Evolutionary conservation across 768 basidiomycete species (phyloP), one percentile per base, ranked within the genome.

Genomic region (Tricholoma furcatifolium): DNA sequence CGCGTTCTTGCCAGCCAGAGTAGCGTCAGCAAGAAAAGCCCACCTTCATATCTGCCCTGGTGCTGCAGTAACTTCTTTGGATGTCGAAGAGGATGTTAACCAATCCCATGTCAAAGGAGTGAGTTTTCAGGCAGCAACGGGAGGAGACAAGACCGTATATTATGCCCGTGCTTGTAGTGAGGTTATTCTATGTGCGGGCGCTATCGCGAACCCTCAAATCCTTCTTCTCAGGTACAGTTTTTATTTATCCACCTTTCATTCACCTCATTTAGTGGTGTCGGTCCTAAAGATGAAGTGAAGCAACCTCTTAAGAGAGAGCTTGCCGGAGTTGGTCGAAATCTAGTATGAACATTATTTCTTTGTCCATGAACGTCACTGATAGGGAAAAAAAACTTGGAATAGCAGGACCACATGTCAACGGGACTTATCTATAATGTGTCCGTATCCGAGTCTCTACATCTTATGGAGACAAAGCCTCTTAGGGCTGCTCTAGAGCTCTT

Each of bases 161-260:
- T 10, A 35, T 17, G 54, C 55, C 44, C 32, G 23, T 17, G 56
- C 51, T 46, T 32, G 27, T 11, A 45, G 47, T 1, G 70, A 70
- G 50, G 60, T 72, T 12, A 55, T 67, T n/a, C 54, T 67, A 14
- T 70, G 68, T 43, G 70, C 69, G 17, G 76, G 78, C 8, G 68
- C 76, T 0, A 60, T 79, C 32, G 68, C 71, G 24, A 71, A 69
- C 6, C 70, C 77, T 18, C 75, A 76, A 47, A 58, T 78, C n/a
- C 64, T 79, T 14, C 63, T 76, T 56, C 54, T 67, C 10, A 69
- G 68, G 66, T 67, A 36, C 17, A 6, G 2, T 34, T 3, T 14
- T 50, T 17, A 14, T 2, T 35, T 23, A 6, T 3, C 30, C 12
- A 36, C 6, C 18, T 32, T 3, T 9, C 38, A 27, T 15, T 18